Conservation (phyloP, 176 grass and related monocot genomes). For the Puccinellia tenuiflora region DNA sequence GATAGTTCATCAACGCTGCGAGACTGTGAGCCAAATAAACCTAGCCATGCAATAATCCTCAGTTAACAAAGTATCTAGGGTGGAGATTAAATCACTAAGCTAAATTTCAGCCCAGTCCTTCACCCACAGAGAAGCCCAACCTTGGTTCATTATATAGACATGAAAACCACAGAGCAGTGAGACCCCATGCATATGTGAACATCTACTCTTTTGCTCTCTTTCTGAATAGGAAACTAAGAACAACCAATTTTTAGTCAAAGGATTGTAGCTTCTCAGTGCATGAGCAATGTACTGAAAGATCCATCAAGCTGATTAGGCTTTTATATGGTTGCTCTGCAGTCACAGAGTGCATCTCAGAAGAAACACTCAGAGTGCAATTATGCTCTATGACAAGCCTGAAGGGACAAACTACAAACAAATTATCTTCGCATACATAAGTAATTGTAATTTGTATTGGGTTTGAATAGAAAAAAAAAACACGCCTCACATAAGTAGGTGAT, state of each 20-base stretch:
- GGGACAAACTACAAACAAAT: neutral
- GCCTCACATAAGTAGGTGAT: neutral
- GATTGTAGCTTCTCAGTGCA: neutral
- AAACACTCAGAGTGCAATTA: neutral
- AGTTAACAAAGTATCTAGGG: neutral
- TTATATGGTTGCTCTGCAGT: neutral
- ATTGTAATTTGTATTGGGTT: neutral
- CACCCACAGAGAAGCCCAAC: neutral
- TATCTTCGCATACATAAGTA: neutral
- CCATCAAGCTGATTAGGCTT: neutral
- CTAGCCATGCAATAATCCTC: neutral
- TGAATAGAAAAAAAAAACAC: neutral
- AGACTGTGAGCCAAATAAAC: neutral
- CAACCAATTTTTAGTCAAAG: slow-evolving; percentile 1
- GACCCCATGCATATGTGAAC: neutral
- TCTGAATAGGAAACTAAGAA: neutral
- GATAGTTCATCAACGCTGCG: neutral
- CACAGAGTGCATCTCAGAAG: neutral
- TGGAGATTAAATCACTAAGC: neutral
- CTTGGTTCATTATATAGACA: neutral
- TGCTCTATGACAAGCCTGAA: neutral
- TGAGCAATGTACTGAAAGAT: slow-evolving; percentile 2
- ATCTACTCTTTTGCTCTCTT: neutral
- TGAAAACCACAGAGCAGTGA: neutral
- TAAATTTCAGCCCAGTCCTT: neutral